phyloP scores from a whole-genome alignment of 768 basidiomycete genomes.

The Serendipita vermifera region DNA sequence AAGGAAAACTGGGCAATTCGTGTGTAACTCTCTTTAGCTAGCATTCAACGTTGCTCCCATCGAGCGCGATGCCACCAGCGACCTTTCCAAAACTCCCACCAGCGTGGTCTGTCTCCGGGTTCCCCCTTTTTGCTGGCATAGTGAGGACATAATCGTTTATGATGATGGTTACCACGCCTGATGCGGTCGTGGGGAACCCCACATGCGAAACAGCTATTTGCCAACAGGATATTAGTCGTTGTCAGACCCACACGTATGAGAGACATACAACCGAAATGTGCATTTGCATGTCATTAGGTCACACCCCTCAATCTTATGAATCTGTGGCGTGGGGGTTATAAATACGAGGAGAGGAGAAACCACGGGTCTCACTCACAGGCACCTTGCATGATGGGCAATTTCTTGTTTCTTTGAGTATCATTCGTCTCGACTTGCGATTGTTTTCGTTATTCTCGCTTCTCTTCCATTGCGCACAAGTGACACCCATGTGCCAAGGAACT shows the following conservation, averaged over 20 bases:
- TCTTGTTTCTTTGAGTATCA: background rate
- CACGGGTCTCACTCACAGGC: background rate
- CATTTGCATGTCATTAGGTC: background rate
- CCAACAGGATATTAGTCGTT: no score
- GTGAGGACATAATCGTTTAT: background rate
- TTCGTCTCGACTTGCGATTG: background rate
- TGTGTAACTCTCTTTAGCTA: background rate
- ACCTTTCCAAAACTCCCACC: conserved; percentile 2
- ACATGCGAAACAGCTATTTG: background rate
- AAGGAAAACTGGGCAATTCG: background rate
- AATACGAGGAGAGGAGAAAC: background rate
- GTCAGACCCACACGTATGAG: background rate
- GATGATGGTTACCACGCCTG: background rate
- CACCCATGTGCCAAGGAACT: background rate
- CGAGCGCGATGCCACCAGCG: background rate
- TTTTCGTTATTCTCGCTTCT: background rate
- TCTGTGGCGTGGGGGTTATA: background rate
- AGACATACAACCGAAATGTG: background rate
- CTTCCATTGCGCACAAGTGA: background rate
- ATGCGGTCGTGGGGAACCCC: background rate
- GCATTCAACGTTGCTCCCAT: no score
- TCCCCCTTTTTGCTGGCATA: background rate
- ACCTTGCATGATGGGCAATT: background rate
- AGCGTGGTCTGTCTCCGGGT: background rate
- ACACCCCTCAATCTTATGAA: background rate